Evolutionary conservation across 257 asterid genomes (phyloP).

Genomic region (Plectranthus barbatus): DNA sequence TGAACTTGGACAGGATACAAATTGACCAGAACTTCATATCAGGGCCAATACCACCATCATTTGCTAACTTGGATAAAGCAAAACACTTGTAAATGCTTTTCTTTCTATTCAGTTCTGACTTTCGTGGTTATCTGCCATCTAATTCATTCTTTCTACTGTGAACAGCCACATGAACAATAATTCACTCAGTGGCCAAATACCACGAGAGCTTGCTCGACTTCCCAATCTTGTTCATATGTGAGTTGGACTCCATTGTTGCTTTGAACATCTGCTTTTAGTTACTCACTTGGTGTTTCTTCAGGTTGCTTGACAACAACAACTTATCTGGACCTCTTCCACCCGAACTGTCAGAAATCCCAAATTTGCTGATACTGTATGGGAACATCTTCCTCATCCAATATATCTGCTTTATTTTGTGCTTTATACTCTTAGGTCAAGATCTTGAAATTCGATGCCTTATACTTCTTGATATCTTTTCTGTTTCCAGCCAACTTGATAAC

Average conservation of each 20-base stretch:
- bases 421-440: not conserved
- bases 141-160: conserved; percentile 12
- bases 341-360: conserved; percentile 58
- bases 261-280: conserved; percentile 4
- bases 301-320: conserved; percentile 95
- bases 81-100: conserved; percentile 57
- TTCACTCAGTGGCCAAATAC: conserved; percentile 85
- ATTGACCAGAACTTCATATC: conserved; percentile 85
- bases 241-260: conserved; percentile 30
- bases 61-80: conserved; percentile 57
- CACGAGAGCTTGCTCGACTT: conserved; percentile 67
- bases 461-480: conserved; percentile 9
- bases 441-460: not conserved
- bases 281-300: conserved; percentile 30
- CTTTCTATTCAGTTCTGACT: not conserved
- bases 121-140: not conserved
- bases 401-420: conserved; percentile 1
- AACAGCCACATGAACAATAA: conserved; percentile 99
- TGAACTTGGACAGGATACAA: conserved; percentile 83
- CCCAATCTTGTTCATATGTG: conserved; percentile 89
- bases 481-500: conserved; percentile 85
- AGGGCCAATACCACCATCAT: conserved; percentile 77
- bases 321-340: conserved; percentile 88
- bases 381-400: conserved; percentile 1
- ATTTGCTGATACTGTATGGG: conserved; percentile 63